Percentiles rank a stretch among this genome's conserved stretches.
Conservation (phyloP, 73 alveolate genomes). For the Strombidium stylifer region DNA sequence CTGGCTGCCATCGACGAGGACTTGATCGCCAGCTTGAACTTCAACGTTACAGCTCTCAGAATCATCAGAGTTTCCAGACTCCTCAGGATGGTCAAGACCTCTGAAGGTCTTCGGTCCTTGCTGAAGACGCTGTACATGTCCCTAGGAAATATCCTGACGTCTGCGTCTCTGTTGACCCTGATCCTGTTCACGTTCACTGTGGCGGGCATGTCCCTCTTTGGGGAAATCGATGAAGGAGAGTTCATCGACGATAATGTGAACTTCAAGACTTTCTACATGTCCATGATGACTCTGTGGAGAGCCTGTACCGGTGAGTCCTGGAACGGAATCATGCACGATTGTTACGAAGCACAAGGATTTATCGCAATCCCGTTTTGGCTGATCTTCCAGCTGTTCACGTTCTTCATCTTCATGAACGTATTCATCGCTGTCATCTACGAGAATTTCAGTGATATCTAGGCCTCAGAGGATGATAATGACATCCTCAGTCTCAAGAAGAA, state of each 20-base stretch:
- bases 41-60: conserved; percentile 59
- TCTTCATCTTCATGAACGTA: conserved; percentile 50
- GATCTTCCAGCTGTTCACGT: conserved; percentile 27
- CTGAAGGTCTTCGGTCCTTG: conserved; percentile 61
- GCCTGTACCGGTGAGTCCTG: conserved; percentile 63
- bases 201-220: conserved; percentile 66
- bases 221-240: conserved; percentile 34
- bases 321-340: conserved; percentile 73
- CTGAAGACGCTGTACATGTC: conserved; percentile 68
- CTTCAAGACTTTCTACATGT: conserved; percentile 48
- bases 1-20: conserved; percentile 40
- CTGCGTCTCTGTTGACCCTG: conserved; percentile 42
- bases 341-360: conserved; percentile 28
- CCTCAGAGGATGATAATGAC: conserved; percentile 48
- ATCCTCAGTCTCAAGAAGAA: conserved; percentile 26
- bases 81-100: conserved; percentile 58
- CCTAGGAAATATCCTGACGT: conserved; percentile 53
- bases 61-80: conserved; percentile 69
- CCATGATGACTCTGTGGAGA: conserved; percentile 36
- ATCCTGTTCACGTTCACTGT: conserved; percentile 47
- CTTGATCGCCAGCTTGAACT: conserved; percentile 17
- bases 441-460: conserved; percentile 47
- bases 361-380: conserved; percentile 41
- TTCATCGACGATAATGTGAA: conserved; percentile 47
- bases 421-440: conserved; percentile 69